These are phyloP conservation scores for Hanseniaspora lachancei DNA, from an alignment of 805 yeast genomes.

Conservation along the genomic window DNA sequence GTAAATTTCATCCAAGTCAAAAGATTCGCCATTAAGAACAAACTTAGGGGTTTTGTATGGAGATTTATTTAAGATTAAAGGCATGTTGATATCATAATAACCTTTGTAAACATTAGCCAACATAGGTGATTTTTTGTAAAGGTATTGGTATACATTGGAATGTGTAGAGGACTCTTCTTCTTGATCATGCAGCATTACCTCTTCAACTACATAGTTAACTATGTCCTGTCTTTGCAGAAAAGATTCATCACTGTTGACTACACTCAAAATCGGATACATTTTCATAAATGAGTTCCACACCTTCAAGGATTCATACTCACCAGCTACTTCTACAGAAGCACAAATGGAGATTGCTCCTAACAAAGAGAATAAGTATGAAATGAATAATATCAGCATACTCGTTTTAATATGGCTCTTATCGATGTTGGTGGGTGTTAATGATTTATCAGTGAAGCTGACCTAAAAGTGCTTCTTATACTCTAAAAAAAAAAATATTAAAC, in stretches of 20 bases:
- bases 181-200: not conserved
- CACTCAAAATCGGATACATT: not conserved
- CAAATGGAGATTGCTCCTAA: not conserved
- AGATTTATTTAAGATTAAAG: constrained; percentile 4
- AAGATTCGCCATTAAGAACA: constrained; percentile 4
- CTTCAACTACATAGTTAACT: not conserved
- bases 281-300: constrained; percentile 10
- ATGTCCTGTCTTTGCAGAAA: not conserved
- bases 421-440: not conserved
- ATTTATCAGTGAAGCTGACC: too few species aligned
- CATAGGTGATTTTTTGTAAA: not conserved
- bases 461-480: not conserved
- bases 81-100: constrained; percentile 1
- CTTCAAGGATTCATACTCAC: not conserved
- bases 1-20: constrained; percentile 46
- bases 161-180: not conserved
- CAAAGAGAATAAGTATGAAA: not conserved
- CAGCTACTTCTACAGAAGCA: not conserved
- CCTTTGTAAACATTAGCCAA: not conserved
- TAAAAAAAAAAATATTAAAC: not conserved
- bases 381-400: not conserved
- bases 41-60: not conserved
- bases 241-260: not conserved
- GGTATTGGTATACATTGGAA: not conserved
- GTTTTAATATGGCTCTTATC: not conserved